Base-by-base conservation (phyloP, 352 stramenopile genomes). In the Plasmopara viticola region DNA sequence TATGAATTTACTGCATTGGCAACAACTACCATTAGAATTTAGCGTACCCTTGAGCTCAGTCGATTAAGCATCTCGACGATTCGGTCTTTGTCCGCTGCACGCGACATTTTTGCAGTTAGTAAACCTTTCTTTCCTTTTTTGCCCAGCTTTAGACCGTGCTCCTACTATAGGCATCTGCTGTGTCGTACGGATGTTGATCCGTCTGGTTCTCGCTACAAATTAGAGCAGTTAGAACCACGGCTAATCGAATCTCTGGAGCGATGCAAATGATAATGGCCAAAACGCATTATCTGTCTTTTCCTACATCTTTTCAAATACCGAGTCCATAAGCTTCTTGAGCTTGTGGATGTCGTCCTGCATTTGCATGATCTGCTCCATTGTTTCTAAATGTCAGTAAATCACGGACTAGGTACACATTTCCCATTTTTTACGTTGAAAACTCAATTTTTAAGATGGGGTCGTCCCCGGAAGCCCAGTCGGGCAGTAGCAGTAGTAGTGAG, bases 271-370 rank as follows among this genome's bases (percentile, higher is more conserved):
- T 25, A 25, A 25, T 25, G 20, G 20, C 3, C 20, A 25, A 25
- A 25, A 3, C 20, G 20, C 20, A 25, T 25, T 25, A 3, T 25
- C 20, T 25, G 20, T 25, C 20, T 25, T 25, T n/a, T 25, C 20
- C 20, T 25, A 25, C 20, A 25, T 25, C 20, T 25, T 25, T 3
- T 25, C 20, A 41, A 94, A 94, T 7, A 91, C 77, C 44, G 59
- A 66, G 70, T 94, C 81, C 74, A 94, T 90, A 73, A 94, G 84
- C 78, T 94, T 94, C 74, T 91, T 90, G 67, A 94, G 81, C 78
- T 91, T 91, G 68, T 94, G 84, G 48, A 94, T 94, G 58, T 94
- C 84, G 65, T 94, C 84, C 72, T 92, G 84, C 80, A 94, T 90
- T 61, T 90, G 84, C 84, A 90, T 87, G 61, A 92, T 91, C 68